A percentile compares a stretch with the other conserved stretches of the same genome.
Conservation (phyloP, 2,329 filamentous ascomycete species). For the Cladophialophora bantiana region DNA sequence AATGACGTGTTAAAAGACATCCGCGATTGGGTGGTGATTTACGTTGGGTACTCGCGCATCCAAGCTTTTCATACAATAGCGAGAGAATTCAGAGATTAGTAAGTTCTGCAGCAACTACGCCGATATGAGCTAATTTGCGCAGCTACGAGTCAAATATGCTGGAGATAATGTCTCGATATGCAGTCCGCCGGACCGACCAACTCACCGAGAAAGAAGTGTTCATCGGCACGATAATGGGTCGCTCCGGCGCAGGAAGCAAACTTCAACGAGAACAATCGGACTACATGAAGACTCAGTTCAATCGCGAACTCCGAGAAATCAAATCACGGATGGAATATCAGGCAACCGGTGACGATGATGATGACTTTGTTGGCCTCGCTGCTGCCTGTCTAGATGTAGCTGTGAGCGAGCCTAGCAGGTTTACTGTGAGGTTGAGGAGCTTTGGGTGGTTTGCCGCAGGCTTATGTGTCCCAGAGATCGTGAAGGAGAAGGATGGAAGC, state of each 20-base stretch:
- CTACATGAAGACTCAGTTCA: conserved; percentile 54
- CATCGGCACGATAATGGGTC: conserved; percentile 64
- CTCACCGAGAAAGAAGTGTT: conserved; percentile 64
- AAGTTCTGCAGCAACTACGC: conserved; percentile 23
- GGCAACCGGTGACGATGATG: conserved; percentile 8
- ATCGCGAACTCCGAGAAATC: conserved; percentile 46
- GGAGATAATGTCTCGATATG: conserved; percentile 56
- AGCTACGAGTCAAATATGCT: conserved; percentile 63
- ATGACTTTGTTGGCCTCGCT: conserved; percentile 21
- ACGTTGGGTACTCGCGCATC: conserved; percentile 34
- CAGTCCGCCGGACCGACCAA: conserved; percentile 49
- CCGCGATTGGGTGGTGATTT: conserved; percentile 35
- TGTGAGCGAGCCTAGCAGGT: conserved; percentile 5
- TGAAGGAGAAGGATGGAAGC: conserved; percentile 14
- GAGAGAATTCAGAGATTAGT: conserved; percentile 37
- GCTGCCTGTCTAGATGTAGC: conserved; percentile 24
- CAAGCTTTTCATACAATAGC: conserved; percentile 34
- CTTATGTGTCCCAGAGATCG: conserved; percentile 35
- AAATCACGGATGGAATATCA: conserved; percentile 21
- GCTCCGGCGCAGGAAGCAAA: conserved; percentile 49
- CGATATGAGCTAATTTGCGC: conserved; percentile 32
- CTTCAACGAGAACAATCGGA: conserved; percentile 52
- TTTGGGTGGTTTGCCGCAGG: conserved; percentile 32
- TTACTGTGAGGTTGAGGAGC: conserved; percentile 21
- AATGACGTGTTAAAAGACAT: conserved; percentile 42